Conservation (phyloP, 2,329 filamentous ascomycete species). For the Alternaria hordeiaustralica region DNA sequence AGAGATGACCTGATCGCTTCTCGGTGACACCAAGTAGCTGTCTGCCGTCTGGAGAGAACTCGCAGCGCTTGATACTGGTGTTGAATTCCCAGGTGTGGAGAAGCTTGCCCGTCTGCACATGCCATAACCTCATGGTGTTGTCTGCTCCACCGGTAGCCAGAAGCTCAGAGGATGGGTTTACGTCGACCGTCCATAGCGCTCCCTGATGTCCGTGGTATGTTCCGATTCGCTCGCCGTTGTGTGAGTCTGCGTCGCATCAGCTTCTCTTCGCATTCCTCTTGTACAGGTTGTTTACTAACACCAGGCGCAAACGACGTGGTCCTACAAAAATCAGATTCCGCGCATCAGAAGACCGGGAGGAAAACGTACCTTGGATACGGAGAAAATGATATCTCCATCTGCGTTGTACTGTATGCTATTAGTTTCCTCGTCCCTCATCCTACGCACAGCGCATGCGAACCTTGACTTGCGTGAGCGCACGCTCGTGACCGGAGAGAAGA, state of each 20-base stretch:
- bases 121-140: constrained; percentile 98
- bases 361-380: constrained; percentile 57
- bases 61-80: constrained; percentile 95
- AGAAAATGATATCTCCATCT: constrained; percentile 97
- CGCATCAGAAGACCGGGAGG: background rate
- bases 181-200: constrained; percentile 98
- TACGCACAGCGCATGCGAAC: constrained; percentile 4
- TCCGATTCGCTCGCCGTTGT: constrained; percentile 96
- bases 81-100: constrained; percentile 98
- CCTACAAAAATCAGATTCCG: constrained; percentile 43
- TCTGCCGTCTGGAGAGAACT: constrained; percentile 93
- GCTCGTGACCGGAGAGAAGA: constrained; percentile 93
- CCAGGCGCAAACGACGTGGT: constrained; percentile 97
- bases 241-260: constrained; percentile 62
- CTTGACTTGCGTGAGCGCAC: constrained; percentile 92
- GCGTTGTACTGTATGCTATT: constrained; percentile 59
- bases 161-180: constrained; percentile 88
- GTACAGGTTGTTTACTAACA: constrained; percentile 51
- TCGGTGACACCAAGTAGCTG: constrained; percentile 93
- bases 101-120: constrained; percentile 88
- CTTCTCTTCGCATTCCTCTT: constrained; percentile 6
- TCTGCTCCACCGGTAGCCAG: constrained; percentile 96
- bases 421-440: background rate
- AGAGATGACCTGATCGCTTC: constrained; percentile 96
- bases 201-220: constrained; percentile 95